Conservation (phyloP, 768 basidiomycete genomes). For the Pleurotus sapidus region DNA sequence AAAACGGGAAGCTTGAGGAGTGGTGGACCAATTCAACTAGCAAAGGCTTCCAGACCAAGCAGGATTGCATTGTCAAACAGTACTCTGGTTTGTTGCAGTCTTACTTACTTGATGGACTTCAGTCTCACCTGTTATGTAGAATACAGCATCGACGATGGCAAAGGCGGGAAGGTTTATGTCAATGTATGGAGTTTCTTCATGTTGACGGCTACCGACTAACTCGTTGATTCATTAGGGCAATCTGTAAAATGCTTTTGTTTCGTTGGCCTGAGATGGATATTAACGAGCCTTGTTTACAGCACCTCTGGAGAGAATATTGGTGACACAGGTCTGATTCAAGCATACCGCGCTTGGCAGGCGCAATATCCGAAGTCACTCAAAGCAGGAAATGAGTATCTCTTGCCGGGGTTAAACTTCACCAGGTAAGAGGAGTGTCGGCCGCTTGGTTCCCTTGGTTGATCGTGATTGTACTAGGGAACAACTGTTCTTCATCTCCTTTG, state of each 20-base stretch:
- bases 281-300: slow-evolving; percentile 31
- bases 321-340: slow-evolving; percentile 80
- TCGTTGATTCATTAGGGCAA: slow-evolving; percentile 52
- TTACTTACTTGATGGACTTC: background rate
- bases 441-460: slow-evolving; percentile 3
- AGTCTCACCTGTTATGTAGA: slow-evolving; percentile 32
- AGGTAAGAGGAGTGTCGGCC: slow-evolving; percentile 36
- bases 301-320: slow-evolving; percentile 94
- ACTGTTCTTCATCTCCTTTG: slow-evolving; percentile 92
- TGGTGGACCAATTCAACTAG: slow-evolving; percentile 95
- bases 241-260: slow-evolving; percentile 41
- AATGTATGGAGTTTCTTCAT: slow-evolving; percentile 52
- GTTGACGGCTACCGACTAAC: background rate
- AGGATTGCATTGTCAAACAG: slow-evolving; percentile 89
- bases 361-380: slow-evolving; percentile 61
- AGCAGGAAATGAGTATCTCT: slow-evolving; percentile 62
- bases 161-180: slow-evolving; percentile 79
- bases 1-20: slow-evolving; percentile 79
- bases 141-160: slow-evolving; percentile 83
- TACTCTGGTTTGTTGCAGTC: slow-evolving; percentile 60
- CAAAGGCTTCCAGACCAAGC: slow-evolving; percentile 75
- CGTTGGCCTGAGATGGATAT: slow-evolving; percentile 10
- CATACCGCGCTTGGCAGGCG: slow-evolving; percentile 89
- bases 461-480: slow-evolving; percentile 63
- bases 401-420: slow-evolving; percentile 80